These are phyloP conservation scores for Fusarium sp. DNA, from an alignment of 2,329 filamentous ascomycete species.

Conservation along the genomic window DNA sequence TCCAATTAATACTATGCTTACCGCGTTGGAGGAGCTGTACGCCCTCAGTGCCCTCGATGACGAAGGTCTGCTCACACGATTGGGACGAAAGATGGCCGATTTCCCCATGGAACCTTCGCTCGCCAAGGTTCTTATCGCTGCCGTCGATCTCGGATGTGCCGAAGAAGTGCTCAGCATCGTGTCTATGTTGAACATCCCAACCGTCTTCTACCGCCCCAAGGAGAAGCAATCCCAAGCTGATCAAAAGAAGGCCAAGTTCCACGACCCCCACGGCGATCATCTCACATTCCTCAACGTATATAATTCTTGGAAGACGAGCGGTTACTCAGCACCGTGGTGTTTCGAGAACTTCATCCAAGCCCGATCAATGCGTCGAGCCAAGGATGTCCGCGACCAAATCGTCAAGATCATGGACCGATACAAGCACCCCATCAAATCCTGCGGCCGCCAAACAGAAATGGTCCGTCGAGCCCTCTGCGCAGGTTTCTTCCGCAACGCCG, in stretches of 20 bases:
- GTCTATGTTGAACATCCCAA: conserved; percentile 88
- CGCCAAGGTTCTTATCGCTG: conserved; percentile 89
- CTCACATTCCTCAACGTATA: conserved; percentile 96
- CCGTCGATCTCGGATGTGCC: conserved; percentile 87
- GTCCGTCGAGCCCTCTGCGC: conserved; percentile 90
- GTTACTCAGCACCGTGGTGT: conserved; percentile 89
- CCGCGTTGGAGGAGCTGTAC: conserved; percentile 94
- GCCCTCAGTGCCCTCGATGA: conserved; percentile 92
- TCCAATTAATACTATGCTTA: conserved; percentile 97
- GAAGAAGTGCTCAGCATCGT: conserved; percentile 96
- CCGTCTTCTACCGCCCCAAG: conserved; percentile 93
- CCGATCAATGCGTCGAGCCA: conserved; percentile 85
- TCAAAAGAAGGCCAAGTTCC: conserved; percentile 97
- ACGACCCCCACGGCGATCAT: conserved; percentile 94
- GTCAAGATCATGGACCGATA: conserved; percentile 95
- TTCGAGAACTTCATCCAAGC: conserved; percentile 98
- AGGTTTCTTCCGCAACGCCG: conserved; percentile 95
- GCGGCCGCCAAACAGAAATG: conserved; percentile 86
- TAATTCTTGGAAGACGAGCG: conserved; percentile 92
- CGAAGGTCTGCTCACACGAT: conserved; percentile 89
- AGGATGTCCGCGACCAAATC: conserved; percentile 92
- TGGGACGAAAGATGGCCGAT: conserved; percentile 97
- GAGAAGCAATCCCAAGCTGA: conserved; percentile 97
- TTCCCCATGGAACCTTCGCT: conserved; percentile 97
- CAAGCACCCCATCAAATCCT: conserved; percentile 82